Percentiles rank a stretch among this genome's conserved stretches.
phyloP scores from a whole-genome alignment of 1,284 basidiomycete species.

The Boletus semigastroideus region DNA sequence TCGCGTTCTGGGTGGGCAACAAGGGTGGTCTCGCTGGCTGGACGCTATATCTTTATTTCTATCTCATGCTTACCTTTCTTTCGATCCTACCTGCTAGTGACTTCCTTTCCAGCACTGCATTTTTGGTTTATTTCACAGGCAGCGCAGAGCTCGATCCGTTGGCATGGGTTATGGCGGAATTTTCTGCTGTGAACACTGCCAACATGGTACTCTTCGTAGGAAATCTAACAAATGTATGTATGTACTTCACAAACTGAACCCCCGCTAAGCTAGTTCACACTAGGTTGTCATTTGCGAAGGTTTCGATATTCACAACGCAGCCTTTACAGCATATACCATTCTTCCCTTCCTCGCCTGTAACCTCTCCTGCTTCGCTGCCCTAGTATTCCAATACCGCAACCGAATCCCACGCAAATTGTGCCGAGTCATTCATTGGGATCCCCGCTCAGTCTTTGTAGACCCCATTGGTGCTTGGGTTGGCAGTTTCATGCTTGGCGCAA shows the following conservation, averaged over 20 bases:
- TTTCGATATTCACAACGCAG: conserved; percentile 56
- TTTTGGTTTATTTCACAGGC: conserved; percentile 81
- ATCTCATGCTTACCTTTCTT: conserved; percentile 74
- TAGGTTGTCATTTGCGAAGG: conserved; percentile 63
- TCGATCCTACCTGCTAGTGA: conserved; percentile 89
- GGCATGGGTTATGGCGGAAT: conserved; percentile 55
- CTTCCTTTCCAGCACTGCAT: conserved; percentile 87
- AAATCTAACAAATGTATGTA: conserved; percentile 66
- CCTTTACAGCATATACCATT: conserved; percentile 70
- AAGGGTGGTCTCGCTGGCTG: conserved; percentile 71
- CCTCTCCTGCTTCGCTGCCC: conserved; percentile 50
- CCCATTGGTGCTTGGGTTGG: conserved; percentile 54
- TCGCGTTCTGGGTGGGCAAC: conserved; percentile 85
- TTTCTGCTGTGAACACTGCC: conserved; percentile 79
- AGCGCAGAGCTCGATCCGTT: conserved; percentile 53
- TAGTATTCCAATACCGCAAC: conserved; percentile 55
- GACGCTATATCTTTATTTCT: conserved; percentile 77
- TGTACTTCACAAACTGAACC: neutral
- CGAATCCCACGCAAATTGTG: conserved; percentile 47
- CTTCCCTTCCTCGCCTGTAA: conserved; percentile 68
- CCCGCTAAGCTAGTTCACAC: neutral
- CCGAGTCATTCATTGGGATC: conserved; percentile 38
- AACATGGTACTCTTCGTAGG: conserved; percentile 66
- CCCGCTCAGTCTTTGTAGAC: conserved; percentile 48
- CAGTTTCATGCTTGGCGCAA: conserved; percentile 44